Evolutionary conservation across 2,329 filamentous ascomycete genomes (phyloP).

Genomic region (Pseudogymnoascus destructans): DNA sequence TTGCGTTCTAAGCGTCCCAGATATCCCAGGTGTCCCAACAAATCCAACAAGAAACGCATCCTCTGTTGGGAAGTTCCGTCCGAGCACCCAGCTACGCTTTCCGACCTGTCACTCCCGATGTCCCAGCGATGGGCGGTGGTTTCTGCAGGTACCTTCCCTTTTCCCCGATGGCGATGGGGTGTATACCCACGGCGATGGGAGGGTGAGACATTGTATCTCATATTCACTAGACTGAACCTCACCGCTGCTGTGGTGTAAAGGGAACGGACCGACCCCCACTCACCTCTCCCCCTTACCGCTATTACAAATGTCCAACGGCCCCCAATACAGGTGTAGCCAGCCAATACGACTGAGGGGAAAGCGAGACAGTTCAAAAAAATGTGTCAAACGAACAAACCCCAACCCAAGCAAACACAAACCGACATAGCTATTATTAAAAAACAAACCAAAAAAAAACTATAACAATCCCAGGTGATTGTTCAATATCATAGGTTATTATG

Average conservation of each 20-base stretch:
- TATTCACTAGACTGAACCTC: neutral
- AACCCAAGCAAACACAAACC: neutral
- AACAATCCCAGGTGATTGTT: neutral
- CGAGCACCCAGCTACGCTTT: neutral
- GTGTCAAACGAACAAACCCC: neutral
- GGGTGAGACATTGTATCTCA: neutral
- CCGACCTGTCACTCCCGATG: neutral
- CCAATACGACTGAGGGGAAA: neutral
- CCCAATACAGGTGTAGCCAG: neutral
- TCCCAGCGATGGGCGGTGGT: neutral
- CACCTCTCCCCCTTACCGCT: neutral
- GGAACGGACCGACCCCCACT: neutral
- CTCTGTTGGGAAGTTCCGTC: neutral
- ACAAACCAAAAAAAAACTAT: neutral
- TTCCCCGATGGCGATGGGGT: no score
- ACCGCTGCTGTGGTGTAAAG: neutral
- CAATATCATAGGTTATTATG: slow-evolving; percentile 8
- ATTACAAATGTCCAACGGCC: neutral
- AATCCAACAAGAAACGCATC: neutral
- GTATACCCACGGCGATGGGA: neutral
- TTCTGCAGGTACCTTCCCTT: neutral
- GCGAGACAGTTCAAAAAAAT: neutral
- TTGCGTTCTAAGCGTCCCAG: neutral
- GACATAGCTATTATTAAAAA: neutral
- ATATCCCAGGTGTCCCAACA: neutral